Evolutionary conservation across 345 rosid genomes (phyloP), one percentile per base, ranked within the genome.

Genomic region (Ceriops zippeliana): DNA sequence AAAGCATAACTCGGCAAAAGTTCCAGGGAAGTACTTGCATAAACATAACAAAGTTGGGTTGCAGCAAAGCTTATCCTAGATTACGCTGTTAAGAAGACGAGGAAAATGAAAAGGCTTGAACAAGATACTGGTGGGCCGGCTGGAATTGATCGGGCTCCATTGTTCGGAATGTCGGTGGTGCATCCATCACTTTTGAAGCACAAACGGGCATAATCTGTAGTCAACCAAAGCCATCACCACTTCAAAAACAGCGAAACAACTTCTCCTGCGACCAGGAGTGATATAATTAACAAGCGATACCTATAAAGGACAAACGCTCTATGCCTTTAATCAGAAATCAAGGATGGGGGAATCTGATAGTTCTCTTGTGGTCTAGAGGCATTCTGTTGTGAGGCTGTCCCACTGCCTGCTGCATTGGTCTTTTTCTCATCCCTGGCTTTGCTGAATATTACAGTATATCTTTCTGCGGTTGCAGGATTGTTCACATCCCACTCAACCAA

Each of bases 401-500:
- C 58, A 1, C 63, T 84, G 1, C 69, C 73, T 7, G 77, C 83
- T 60, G 75, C 82, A 19, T 69, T 78, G 54, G 83, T 71, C 73
- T 85, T 85, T 66, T 82, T 87, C 73, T 85, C 89, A 70, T 87
- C 86, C 62, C 92, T 81, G 60, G 89, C 89, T 83, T 85, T 87
- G 71, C 83, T 82, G 52, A 87, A 87, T 76, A 87, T 87, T 42
- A 87, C 88, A 17, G 89, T 87, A 54, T 82, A 87, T 31, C 92
- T 89, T 80, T 87, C 92, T 0, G 92, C 89, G 37, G 92, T 82
- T 69, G 92, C 88, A 16, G 92, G 89, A 71, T 87, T 87, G 68
- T 85, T 87, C 69, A 87, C 89, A 56, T 87, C 89, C 92, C 92
- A 87, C 74, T 85, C 92, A 16, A 16, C 92, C 92, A 56, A 87